Conservation (phyloP, 2,329 filamentous ascomycete species). For the Corniculantispora saksenae region DNA sequence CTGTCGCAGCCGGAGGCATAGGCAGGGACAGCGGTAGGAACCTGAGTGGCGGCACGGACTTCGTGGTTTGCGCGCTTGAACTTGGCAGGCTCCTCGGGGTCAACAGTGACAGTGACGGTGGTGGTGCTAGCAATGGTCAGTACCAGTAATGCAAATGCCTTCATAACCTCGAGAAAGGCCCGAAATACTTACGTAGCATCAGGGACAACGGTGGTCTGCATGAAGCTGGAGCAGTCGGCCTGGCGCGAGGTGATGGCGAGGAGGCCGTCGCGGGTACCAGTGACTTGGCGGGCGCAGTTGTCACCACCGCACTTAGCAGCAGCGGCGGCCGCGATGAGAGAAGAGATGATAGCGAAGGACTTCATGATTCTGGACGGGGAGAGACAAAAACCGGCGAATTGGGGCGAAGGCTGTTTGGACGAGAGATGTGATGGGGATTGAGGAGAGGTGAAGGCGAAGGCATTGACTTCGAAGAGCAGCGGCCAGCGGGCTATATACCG, state of each 20-base stretch:
- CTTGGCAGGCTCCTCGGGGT: constrained; percentile 31
- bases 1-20: constrained; percentile 43
- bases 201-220: constrained; percentile 42
- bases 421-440: constrained; percentile 16
- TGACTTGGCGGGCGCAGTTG: constrained; percentile 50
- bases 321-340: constrained; percentile 37
- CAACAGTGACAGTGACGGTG: constrained; percentile 42
- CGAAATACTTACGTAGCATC: constrained; percentile 38
- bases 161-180: no score
- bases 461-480: neutral
- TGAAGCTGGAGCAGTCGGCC: constrained; percentile 44
- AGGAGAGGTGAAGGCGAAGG: constrained; percentile 5
- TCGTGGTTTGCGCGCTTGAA: constrained; percentile 32
- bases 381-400: constrained; percentile 11
- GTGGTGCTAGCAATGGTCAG: constrained; percentile 29
- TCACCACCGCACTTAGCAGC: constrained; percentile 42
- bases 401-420: constrained; percentile 4
- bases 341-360: constrained; percentile 37
- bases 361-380: constrained; percentile 39
- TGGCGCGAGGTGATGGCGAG: constrained; percentile 36
- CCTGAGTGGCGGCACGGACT: constrained; percentile 34
- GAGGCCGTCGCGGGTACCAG: constrained; percentile 42
- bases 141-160: neutral
- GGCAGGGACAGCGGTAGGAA: constrained; percentile 37
- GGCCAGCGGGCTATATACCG: constrained; percentile 18